Base-by-base conservation (phyloP, 768 basidiomycete species). In the Neoboletus magnificus region DNA sequence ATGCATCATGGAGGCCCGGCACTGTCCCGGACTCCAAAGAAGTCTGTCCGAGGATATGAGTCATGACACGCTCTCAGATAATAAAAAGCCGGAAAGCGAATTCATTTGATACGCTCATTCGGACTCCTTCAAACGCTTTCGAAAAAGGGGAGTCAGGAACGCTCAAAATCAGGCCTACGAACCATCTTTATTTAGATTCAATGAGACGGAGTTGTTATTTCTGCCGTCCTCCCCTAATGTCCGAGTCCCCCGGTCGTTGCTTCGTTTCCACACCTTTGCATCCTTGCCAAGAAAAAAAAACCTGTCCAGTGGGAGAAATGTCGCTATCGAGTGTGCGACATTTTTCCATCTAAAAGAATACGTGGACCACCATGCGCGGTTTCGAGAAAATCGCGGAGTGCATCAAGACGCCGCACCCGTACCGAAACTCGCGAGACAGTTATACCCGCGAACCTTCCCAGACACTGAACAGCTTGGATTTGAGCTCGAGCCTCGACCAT, bases 41-140 rank as follows among this genome's bases (percentile, higher is more conserved):
- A 9, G 23, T 15, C 48, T 41, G 12, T 41, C 54, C 39, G 50
- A 59, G 56, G 57, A 40, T 44, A 27, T 40, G 45, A 39, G 4
- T 5, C n/a, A 20, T 40, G 29, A 25, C 5, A 25, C 5, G n/a
- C 29, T 43, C 25, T n/a, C 37, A 20, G 10, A 20, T n/a, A 5
- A 13, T 12, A 25, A 20, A 32, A 15, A 23, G 12, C 29, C 23
- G 12, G 30, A 32, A n/a, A 37, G 39, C 20, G 15, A 37, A 48
- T 36, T 23, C 25, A 46, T 32, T 37, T 12, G 32, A 12, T 32
- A 32, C 16, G 8, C 9, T 11, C 9, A 5, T 5, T 25, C 16
- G 32, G 37, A 46, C 1, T 15, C 39, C 39, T n/a, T 16, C 18
- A n/a, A 20, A 20, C 10, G 20, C 20, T 12, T 40, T 20, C n/a